A percentile compares a stretch with the other conserved stretches of the same genome.
Evolutionary conservation across 1,284 basidiomycete species (phyloP).

Genomic region (Malassezia restricta): DNA sequence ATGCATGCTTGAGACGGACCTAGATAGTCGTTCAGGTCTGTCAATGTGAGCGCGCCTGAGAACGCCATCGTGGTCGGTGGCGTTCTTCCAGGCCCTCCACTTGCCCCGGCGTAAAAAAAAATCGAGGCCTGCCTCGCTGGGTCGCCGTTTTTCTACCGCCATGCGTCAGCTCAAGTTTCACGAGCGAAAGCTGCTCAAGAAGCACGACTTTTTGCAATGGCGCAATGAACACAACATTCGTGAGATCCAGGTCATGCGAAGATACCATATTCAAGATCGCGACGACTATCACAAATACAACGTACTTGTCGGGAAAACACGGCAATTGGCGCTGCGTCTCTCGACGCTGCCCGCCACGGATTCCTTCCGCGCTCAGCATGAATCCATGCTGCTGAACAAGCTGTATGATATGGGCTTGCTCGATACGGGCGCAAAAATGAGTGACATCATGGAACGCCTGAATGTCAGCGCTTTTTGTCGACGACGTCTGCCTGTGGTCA

Average conservation of each 20-base stretch:
- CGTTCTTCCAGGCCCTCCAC: not conserved
- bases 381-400: slow-evolving; percentile 77
- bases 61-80: slow-evolving; percentile 59
- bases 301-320: slow-evolving; percentile 77
- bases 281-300: slow-evolving; percentile 99
- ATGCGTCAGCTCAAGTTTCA: slow-evolving; percentile 45
- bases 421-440: slow-evolving; percentile 51
- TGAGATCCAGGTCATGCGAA: slow-evolving; percentile 85
- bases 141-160: not conserved
- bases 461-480: slow-evolving; percentile 90
- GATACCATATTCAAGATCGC: slow-evolving; percentile 61
- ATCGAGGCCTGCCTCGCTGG: not conserved
- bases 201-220: slow-evolving; percentile 59
- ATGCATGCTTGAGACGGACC: slow-evolving; percentile 95
- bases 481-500: slow-evolving; percentile 77
- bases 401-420: slow-evolving; percentile 95
- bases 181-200: slow-evolving; percentile 45
- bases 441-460: slow-evolving; percentile 58
- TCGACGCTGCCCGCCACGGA: slow-evolving; percentile 79
- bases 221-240: slow-evolving; percentile 84
- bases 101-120: not conserved
- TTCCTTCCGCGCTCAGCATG: slow-evolving; percentile 72
- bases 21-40: slow-evolving; percentile 95
- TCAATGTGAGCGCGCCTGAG: slow-evolving; percentile 67
- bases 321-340: slow-evolving; percentile 72